Evolutionary conservation across 192 early-diverging fungal genomes (phyloP).

Genomic region (Coemansia sp.): DNA sequence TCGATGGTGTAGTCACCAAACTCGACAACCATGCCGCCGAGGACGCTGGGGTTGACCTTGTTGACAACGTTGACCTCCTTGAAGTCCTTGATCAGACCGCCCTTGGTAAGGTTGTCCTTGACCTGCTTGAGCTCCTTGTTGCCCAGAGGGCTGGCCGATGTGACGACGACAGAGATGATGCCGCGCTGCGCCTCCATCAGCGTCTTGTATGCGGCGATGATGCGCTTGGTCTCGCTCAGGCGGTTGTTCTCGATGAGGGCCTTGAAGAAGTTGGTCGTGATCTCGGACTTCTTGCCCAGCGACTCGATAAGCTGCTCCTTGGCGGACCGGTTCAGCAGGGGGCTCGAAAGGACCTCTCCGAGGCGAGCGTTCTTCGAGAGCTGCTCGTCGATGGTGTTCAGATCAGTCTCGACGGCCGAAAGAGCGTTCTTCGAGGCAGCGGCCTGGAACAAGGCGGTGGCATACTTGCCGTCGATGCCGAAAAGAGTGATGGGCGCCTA

Average conservation of each 20-base stretch:
- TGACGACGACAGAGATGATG: conserved; percentile 83
- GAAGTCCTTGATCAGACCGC: conserved; percentile 70
- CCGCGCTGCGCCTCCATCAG: conserved; percentile 89
- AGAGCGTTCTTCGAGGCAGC: conserved; percentile 80
- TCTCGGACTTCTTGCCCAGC: conserved; percentile 68
- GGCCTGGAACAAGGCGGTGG: conserved; percentile 93
- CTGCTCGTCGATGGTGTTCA: conserved; percentile 62
- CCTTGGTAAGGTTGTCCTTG: conserved; percentile 77
- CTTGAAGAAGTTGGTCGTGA: conserved; percentile 90
- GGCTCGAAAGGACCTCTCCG: conserved; percentile 77
- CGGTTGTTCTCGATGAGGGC: conserved; percentile 93
- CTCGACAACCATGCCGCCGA: conserved; percentile 96
- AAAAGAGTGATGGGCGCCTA: conserved; percentile 81
- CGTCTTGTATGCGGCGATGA: conserved; percentile 73
- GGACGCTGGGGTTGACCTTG: conserved; percentile 80
- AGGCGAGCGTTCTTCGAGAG: conserved; percentile 72
- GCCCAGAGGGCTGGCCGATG: conserved; percentile 79
- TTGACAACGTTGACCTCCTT: conserved; percentile 78
- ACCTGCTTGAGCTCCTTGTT: conserved; percentile 65
- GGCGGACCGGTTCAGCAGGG: conserved; percentile 72
- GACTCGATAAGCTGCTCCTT: conserved; percentile 71
- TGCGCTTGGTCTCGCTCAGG: conserved; percentile 75
- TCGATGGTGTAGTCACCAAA: conserved; percentile 98
- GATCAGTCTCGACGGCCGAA: conserved; percentile 79
- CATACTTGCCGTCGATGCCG: conserved; percentile 96